Percentiles rank a stretch among this genome's conserved stretches.
phyloP scores from a whole-genome alignment of 495 filamentous ascomycete genomes.

The Cairneyella variabilis region DNA sequence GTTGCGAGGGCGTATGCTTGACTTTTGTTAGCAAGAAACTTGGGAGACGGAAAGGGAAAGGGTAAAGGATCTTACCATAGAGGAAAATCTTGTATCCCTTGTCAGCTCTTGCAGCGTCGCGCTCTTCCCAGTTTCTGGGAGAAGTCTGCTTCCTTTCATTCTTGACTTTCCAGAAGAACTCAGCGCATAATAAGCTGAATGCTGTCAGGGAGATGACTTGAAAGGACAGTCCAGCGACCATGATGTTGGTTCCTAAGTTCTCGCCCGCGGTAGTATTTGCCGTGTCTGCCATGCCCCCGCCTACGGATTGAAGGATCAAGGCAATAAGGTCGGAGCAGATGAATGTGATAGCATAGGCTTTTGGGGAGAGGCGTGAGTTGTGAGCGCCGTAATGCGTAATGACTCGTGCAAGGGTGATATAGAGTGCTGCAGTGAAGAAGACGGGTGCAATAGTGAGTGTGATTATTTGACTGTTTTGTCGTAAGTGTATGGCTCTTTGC shows the following conservation, averaged over 20 bases:
- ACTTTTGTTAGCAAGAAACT: too few relatives aligned
- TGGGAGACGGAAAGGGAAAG: too few relatives aligned
- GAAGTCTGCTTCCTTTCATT: too few relatives aligned
- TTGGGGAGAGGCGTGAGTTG: constrained; percentile 53
- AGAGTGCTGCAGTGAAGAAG: constrained; percentile 59
- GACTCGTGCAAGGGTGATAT: constrained; percentile 57
- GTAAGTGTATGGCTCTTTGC: not conserved
- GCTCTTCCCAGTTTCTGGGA: too few relatives aligned
- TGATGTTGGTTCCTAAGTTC: constrained; percentile 50
- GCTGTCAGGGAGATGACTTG: too few relatives aligned
- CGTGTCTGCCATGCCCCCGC: constrained; percentile 51
- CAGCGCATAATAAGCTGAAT: too few relatives aligned
- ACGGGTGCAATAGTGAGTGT: constrained; percentile 60
- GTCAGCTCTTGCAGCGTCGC: too few relatives aligned
- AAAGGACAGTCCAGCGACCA: too few relatives aligned
- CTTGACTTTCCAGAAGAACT: too few relatives aligned
- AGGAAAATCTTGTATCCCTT: too few relatives aligned
- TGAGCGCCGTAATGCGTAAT: constrained; percentile 49
- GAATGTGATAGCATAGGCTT: constrained; percentile 43
- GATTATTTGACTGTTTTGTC: constrained; percentile 15
- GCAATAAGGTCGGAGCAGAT: constrained; percentile 59
- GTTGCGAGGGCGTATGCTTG: too few relatives aligned
- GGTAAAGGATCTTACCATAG: too few relatives aligned
- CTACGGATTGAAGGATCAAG: constrained; percentile 57
- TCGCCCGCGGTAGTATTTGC: constrained; percentile 34